Evolutionary conservation across 176 grass and related monocot species (phyloP).

Genomic region (Aegilops bicornis): DNA sequence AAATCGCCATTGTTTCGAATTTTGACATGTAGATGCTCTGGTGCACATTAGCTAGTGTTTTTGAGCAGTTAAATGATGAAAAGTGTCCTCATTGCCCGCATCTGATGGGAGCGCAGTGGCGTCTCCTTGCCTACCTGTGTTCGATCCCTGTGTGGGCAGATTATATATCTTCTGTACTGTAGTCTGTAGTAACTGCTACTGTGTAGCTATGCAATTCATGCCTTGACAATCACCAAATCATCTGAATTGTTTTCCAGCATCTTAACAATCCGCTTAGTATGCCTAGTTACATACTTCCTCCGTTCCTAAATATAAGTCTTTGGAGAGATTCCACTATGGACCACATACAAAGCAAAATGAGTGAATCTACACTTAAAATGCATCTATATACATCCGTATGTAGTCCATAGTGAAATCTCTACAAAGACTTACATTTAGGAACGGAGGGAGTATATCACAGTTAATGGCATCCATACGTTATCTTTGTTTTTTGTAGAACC

Average conservation of each 20-base stretch:
- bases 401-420: no score
- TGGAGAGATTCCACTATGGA: no score
- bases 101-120: not conserved
- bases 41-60: not conserved
- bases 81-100: not conserved
- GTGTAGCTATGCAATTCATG: not conserved
- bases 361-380: no score
- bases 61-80: not conserved
- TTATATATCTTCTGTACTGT: not conserved
- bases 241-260: not conserved
- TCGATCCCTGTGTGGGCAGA: not conserved
- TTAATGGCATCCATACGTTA: not conserved
- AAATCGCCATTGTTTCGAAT: not conserved
- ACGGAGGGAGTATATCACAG: not conserved
- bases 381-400: no score
- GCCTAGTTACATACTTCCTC: not conserved
- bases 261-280: not conserved
- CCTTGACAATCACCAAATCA: not conserved
- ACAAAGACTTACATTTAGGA: no score
- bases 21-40: not conserved
- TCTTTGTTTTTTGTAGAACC: constrained; percentile 64
- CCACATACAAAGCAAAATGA: no score
- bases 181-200: not conserved
- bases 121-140: not conserved
- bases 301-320: no score